Evolutionary conservation across 139 green algal species (phyloP).

Genomic region (Coelastrella sp.): DNA sequence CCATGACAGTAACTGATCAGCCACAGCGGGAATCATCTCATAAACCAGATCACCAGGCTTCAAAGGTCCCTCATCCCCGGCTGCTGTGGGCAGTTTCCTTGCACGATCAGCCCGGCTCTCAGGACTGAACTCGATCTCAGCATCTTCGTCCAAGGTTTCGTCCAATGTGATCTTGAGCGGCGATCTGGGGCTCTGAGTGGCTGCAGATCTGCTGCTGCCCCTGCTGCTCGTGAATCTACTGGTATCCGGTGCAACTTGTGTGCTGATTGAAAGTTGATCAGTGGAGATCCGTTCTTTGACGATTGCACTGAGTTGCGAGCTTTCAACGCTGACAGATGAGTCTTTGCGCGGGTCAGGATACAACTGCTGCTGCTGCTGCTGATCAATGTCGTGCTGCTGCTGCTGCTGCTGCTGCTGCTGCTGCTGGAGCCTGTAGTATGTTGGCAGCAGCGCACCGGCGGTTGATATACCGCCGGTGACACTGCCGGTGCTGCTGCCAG

Average conservation of each 20-base stretch:
- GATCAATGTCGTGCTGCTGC: neutral
- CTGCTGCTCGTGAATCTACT: neutral
- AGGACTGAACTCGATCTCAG: conserved; percentile 9
- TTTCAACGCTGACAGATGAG: neutral
- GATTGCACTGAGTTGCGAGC: neutral
- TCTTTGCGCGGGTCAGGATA: neutral
- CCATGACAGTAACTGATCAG: neutral
- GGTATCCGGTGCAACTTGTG: neutral
- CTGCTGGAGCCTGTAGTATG: neutral
- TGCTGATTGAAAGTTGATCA: conserved; percentile 9
- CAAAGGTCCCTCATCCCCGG: no score
- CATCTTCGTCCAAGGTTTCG: neutral
- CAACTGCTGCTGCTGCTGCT: no score
- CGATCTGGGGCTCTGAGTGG: no score
- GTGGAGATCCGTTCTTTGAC: neutral
- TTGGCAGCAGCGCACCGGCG: neutral
- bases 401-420: conserved; percentile 18
- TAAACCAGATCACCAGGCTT: conserved; percentile 34
- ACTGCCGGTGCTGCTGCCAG: conserved; percentile 10
- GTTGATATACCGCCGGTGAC: no score
- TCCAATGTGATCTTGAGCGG: no score
- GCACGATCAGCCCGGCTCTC: neutral
- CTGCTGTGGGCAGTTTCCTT: neutral
- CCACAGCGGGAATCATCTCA: conserved; percentile 7
- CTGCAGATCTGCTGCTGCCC: no score